These are phyloP conservation scores for Lentinula novae-zelandiae DNA, from an alignment of 1,284 basidiomycete genomes.

Conservation along the genomic window DNA sequence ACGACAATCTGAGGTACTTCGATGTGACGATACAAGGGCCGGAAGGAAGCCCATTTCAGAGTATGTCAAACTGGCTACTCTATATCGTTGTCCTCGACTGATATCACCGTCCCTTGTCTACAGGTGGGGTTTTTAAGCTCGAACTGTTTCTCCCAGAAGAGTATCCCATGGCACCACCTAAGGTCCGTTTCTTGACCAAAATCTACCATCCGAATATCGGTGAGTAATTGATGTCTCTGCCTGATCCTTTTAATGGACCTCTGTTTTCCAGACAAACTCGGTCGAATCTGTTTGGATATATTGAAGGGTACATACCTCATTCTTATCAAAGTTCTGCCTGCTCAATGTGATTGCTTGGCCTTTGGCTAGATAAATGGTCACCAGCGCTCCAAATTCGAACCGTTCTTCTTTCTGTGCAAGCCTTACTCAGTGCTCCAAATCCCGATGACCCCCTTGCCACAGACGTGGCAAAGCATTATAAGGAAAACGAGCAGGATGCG, in stretches of 20 bases:
- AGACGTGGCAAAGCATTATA: constrained; percentile 98
- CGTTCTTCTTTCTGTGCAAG: constrained; percentile 95
- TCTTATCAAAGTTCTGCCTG: not conserved
- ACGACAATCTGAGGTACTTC: constrained; percentile 98
- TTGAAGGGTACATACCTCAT: constrained; percentile 68
- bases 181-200: constrained; percentile 98
- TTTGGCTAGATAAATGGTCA: constrained; percentile 89
- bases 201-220: constrained; percentile 99
- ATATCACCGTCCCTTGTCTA: not conserved
- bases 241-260: too few relatives aligned
- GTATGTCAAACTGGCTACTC: constrained; percentile 45
- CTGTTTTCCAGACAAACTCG: constrained; percentile 8
- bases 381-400: constrained; percentile 51
- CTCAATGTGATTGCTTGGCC: not conserved
- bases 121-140: constrained; percentile 91
- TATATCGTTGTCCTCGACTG: not conserved
- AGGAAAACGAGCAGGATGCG: constrained; percentile 93
- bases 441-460: constrained; percentile 99
- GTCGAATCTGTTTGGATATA: constrained; percentile 90
- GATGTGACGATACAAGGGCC: constrained; percentile 97
- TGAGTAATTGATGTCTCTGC: constrained; percentile 32
- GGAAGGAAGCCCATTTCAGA: constrained; percentile 90
- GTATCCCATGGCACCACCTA: constrained; percentile 99
- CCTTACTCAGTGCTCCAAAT: constrained; percentile 92
- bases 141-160: constrained; percentile 98